Base-by-base conservation (phyloP, 164 flowering plant genomes). In the Annona squamosa region DNA sequence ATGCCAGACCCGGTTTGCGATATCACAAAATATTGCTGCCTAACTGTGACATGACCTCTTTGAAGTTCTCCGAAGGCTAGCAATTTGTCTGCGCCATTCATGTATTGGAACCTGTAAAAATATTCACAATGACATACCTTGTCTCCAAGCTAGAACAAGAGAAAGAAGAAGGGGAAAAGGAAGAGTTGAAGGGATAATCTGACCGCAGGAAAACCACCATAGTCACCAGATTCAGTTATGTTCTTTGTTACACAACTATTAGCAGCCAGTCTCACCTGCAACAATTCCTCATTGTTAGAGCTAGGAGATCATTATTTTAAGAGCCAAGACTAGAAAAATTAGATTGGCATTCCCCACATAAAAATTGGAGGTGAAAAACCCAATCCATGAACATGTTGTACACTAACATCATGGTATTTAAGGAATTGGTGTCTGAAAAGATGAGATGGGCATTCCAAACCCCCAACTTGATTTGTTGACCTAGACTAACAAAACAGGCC, bases 201-300 rank as follows among this genome's bases (percentile, higher is more conserved):
- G 82, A 94, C 97, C 65, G 97, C 97, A 73, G 99, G 97, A 76
- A 93, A 93, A 80, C 99, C 99, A 61, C 96, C 97, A 81, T 91
- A 95, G 78, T 93, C 97, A 7, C 98, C 97, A 26, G 93, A 81
- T 76, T 87, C 84, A 73, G 13, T 85, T 72, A 95, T 95, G 85
- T 87, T 85, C 82, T 88, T 93, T 37, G 94, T 90, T 65, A 91
- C 94, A 78, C 87, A 84, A 81, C 93, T 91, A 80, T 85, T 86
- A 61, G 91, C 99, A 57, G 97, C 99, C 73, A 95, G 89, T 37
- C 97, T 86, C 9, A 95, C 99, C 98, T 95, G 85, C 63, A 79
- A 70, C 44, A 10, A 52, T 26, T 26, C 37, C 37, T 26, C 37
- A 26, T 26, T 26, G 37, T 26, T 26, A 26, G 37, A 26, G 37